A percentile compares a stretch with the other conserved stretches of the same genome.
Evolutionary conservation across 75 land plant species (phyloP).

Genomic region (Pinus albicaulis): DNA sequence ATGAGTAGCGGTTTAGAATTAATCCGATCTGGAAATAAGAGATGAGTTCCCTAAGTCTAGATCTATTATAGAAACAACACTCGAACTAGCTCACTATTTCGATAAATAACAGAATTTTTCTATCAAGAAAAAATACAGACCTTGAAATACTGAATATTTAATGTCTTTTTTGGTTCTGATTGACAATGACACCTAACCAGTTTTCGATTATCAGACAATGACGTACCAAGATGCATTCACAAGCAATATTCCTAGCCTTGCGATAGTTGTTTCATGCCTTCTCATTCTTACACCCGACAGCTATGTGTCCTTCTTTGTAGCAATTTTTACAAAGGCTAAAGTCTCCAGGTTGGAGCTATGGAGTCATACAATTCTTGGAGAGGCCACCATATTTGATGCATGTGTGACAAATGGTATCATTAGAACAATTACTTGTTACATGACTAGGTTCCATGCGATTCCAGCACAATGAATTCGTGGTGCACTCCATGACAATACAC

Average conservation of each 20-base stretch:
- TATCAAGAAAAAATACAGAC: too few relatives aligned
- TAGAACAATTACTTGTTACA: constrained; percentile 52
- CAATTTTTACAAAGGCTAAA: constrained; percentile 58
- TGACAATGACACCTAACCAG: too few relatives aligned
- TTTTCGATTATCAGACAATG: too few relatives aligned
- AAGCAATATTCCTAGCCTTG: constrained; percentile 57
- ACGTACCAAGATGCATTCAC: constrained; percentile 22
- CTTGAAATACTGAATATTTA: too few relatives aligned
- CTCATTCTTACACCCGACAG: constrained; percentile 54
- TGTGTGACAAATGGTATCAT: constrained; percentile 50
- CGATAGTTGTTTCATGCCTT: constrained; percentile 69
- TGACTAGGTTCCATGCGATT: constrained; percentile 55
- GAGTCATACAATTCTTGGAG: constrained; percentile 41
- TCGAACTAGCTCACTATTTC: too few relatives aligned
- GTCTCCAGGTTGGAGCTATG: constrained; percentile 20
- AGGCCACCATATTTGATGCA: constrained; percentile 55
- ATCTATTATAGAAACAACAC: too few relatives aligned
- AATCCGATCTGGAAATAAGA: too few relatives aligned
- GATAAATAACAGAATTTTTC: too few relatives aligned
- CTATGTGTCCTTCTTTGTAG: constrained; percentile 51
- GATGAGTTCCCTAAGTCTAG: too few relatives aligned
- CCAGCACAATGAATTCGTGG: constrained; percentile 41
- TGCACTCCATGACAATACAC: constrained; percentile 44
- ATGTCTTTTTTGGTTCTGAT: too few relatives aligned
- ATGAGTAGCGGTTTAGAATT: too few relatives aligned